Evolutionary conservation across 2,329 filamentous ascomycete genomes (phyloP), one percentile per base, ranked within the genome.

Genomic region (Fusarium drepaniforme): DNA sequence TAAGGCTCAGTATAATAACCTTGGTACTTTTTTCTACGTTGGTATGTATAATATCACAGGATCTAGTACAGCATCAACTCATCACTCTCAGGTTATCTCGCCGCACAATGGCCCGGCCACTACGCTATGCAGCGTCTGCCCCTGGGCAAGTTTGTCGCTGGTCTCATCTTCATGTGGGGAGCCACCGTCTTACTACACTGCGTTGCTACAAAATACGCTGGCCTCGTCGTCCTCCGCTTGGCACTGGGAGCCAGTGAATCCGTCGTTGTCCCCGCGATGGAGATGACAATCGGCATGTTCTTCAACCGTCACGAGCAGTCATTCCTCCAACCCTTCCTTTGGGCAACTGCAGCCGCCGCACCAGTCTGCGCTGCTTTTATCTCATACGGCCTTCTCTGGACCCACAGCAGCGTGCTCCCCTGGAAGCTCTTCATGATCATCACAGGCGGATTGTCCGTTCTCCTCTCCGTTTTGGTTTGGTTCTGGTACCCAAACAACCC

Each of bases 341-440:
- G 81, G 81, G 80, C 78, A 12, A 79, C 79, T 8, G 78, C 81
- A 25, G 75, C 78, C 18, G 76, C 76, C 0, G 81, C 84, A 1
- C 84, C 84, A 12, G 81, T 85, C 23, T 78, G 79, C 3, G 82
- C 83, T 0, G 84, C 82, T 0, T 81, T 86, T 28, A 77, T 86
- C 4, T 82, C 84, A 1, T 86, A 86, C 63, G 85, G 84, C 1
- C 79, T 86, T 0, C 80, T 86, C 4, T 85, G 80, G 68, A 82
- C 74, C 42, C 74, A 81, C 8, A 79, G 79, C 16, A 46, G 68
- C 4, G 78, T 83, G 3, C 71, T 80, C 2, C 82, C 82, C 2
- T 84, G 84, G 83, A 84, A 85, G 68, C 70, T 84, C 1, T 82
- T 84, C 59, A 84, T 84, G 79, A 80, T 85, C 13, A 77, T 83